Percentiles rank a stretch among this genome's conserved stretches.
Evolutionary conservation across 805 yeast genomes (phyloP).

Genomic region (Nakazawaea anatomiae): DNA sequence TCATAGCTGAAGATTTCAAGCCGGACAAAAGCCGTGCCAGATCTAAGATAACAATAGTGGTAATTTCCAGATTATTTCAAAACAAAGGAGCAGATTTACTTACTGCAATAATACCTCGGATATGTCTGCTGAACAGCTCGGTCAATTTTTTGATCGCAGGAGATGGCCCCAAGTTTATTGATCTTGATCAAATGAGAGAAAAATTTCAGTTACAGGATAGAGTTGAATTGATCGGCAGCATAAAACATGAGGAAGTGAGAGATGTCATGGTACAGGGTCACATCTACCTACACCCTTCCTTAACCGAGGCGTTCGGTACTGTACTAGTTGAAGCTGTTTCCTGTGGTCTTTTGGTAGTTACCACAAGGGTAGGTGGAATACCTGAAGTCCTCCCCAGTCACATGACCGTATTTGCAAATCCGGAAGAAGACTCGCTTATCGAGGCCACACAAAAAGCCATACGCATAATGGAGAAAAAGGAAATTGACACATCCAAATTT

Average conservation of each 20-base stretch:
- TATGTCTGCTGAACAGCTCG: conserved; percentile 56
- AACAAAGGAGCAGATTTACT: conserved; percentile 93
- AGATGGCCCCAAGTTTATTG: conserved; percentile 93
- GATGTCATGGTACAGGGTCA: conserved; percentile 92
- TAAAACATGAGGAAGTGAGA: conserved; percentile 88
- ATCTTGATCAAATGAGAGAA: conserved; percentile 93
- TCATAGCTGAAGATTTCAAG: conserved; percentile 74
- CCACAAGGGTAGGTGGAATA: conserved; percentile 95
- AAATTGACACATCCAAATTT: conserved; percentile 67
- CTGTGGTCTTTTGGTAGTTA: conserved; percentile 88
- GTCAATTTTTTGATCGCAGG: conserved; percentile 89
- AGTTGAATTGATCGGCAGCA: conserved; percentile 79
- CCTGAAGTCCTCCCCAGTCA: conserved; percentile 92
- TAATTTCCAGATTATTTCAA: conserved; percentile 87
- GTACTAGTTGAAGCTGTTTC: conserved; percentile 96
- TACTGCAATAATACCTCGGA: conserved; percentile 76
- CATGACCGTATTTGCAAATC: conserved; percentile 89
- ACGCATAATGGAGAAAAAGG: conserved; percentile 42
- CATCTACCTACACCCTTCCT: conserved; percentile 86
- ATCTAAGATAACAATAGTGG: conserved; percentile 68
- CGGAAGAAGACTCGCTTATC: conserved; percentile 79
- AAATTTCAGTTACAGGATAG: conserved; percentile 78
- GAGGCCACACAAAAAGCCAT: conserved; percentile 72
- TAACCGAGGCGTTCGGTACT: conserved; percentile 97
- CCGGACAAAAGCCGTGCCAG: conserved; percentile 30